Evolutionary conservation across 371 early-diverging fungal genomes (phyloP).

Genomic region (Fennellomyces sp.): DNA sequence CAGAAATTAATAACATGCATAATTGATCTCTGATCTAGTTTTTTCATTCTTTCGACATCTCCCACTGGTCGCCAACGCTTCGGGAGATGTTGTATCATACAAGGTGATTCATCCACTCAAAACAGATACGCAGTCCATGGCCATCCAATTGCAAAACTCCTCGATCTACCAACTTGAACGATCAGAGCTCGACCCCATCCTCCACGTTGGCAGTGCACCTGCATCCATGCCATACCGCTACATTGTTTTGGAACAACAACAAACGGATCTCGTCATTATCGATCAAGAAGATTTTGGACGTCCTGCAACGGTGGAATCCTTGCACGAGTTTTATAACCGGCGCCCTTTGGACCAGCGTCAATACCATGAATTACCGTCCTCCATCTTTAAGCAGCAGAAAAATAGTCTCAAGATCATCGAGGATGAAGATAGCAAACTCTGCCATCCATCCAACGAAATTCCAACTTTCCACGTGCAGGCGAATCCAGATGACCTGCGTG

Average conservation of each 20-base stretch:
- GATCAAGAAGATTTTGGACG: constrained; percentile 29
- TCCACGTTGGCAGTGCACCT: constrained; percentile 23
- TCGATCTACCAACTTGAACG: constrained; percentile 9
- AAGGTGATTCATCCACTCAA: constrained; percentile 1
- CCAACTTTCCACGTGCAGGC: constrained; percentile 32
- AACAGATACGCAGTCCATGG: constrained; percentile 11
- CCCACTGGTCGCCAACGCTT: neutral
- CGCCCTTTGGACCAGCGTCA: neutral
- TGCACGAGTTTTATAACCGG: constrained; percentile 27
- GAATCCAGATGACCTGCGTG: constrained; percentile 5
- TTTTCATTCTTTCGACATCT: neutral
- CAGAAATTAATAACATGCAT: neutral
- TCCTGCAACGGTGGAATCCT: neutral
- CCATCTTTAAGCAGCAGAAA: neutral
- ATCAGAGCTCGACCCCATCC: constrained; percentile 19
- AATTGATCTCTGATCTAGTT: no score
- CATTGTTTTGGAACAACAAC: constrained; percentile 12
- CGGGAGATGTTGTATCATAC: neutral
- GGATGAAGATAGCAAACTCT: constrained; percentile 6
- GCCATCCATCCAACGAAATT: constrained; percentile 10
- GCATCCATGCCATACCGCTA: constrained; percentile 22
- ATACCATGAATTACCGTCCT: neutral
- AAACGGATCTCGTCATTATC: constrained; percentile 3
- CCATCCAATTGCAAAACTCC: constrained; percentile 19
- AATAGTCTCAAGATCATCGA: neutral